Conservation (phyloP, 495 filamentous ascomycete genomes). For the Neurospora terricola region DNA sequence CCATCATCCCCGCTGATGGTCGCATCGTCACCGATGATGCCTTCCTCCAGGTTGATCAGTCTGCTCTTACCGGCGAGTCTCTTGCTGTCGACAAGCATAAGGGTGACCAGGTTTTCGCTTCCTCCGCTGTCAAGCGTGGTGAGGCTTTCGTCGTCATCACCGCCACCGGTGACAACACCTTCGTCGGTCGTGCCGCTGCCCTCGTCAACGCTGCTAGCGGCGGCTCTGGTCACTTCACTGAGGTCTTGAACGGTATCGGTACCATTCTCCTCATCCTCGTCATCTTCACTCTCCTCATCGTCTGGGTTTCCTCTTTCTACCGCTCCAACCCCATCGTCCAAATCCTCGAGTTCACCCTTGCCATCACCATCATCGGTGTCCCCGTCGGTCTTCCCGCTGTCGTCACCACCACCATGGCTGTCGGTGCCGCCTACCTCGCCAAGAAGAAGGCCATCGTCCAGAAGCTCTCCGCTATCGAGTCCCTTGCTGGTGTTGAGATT, state of each 20-base stretch:
- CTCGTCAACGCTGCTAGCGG: slow-evolving; percentile 65
- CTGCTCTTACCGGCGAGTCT: slow-evolving; percentile 85
- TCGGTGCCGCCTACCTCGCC: slow-evolving; percentile 86
- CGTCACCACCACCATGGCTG: slow-evolving; percentile 93
- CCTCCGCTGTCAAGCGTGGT: slow-evolving; percentile 84
- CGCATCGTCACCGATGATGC: slow-evolving; percentile 68
- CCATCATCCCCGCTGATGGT: slow-evolving; percentile 84
- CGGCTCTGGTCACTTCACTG: slow-evolving; percentile 77
- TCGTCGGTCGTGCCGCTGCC: slow-evolving; percentile 79
- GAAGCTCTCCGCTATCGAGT: slow-evolving; percentile 92
- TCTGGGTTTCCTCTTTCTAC: slow-evolving; percentile 84
- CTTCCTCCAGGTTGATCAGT: slow-evolving; percentile 86
- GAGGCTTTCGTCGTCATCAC: slow-evolving; percentile 73
- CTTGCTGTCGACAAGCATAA: slow-evolving; percentile 82
- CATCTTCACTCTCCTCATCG: slow-evolving; percentile 64
- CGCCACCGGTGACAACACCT: slow-evolving; percentile 77
- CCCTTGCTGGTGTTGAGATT: slow-evolving; percentile 88
- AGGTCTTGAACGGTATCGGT: slow-evolving; percentile 77
- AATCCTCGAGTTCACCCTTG: slow-evolving; percentile 77
- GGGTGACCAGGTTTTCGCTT: slow-evolving; percentile 69
- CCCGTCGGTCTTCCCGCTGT: slow-evolving; percentile 94
- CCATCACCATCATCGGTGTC: slow-evolving; percentile 87
- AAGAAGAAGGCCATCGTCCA: slow-evolving; percentile 96
- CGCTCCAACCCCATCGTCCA: slow-evolving; percentile 63
- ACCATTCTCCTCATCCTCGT: slow-evolving; percentile 75